phyloP scores from a whole-genome alignment of 2,329 filamentous ascomycete species.

The Myriosclerotinia duriaeana region DNA sequence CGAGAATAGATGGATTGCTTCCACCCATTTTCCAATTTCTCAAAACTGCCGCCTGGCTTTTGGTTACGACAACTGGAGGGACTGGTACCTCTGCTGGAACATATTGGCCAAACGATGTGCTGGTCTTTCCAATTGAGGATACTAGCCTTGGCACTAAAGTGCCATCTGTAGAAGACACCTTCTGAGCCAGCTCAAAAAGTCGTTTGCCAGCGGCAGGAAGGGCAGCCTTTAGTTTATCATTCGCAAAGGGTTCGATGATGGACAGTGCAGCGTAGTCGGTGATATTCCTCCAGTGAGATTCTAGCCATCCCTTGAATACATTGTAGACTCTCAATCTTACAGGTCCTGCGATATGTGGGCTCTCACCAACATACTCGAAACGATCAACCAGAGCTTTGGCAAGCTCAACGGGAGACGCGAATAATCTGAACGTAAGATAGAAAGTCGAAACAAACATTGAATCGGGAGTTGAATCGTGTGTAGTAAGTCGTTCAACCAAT shows the following conservation, averaged over 20 bases:
- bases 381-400: constrained; percentile 82
- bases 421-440: constrained; percentile 92
- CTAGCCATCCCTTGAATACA: constrained; percentile 94
- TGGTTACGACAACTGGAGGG: constrained; percentile 68
- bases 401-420: constrained; percentile 77
- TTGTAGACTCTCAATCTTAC: constrained; percentile 93
- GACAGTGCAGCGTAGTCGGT: constrained; percentile 74
- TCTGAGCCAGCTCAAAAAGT: constrained; percentile 75
- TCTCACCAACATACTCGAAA: constrained; percentile 87
- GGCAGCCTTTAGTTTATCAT: constrained; percentile 63
- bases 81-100: constrained; percentile 69
- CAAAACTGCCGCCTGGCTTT: constrained; percentile 72
- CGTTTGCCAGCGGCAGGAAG: constrained; percentile 77
- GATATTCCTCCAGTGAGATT: constrained; percentile 88
- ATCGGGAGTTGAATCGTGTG: constrained; percentile 89
- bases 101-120: constrained; percentile 69
- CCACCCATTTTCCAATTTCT: constrained; percentile 72
- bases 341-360: constrained; percentile 69
- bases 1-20: constrained; percentile 70
- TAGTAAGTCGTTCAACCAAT: constrained; percentile 89
- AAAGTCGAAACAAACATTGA: constrained; percentile 90
- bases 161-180: constrained; percentile 70
- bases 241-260: constrained; percentile 77
- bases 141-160: constrained; percentile 79
- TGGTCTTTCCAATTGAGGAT: constrained; percentile 86